A percentile compares a stretch with the other conserved stretches of the same genome.
Evolutionary conservation across 2,329 filamentous ascomycete genomes (phyloP).

Genomic region (Apiospora koreana): DNA sequence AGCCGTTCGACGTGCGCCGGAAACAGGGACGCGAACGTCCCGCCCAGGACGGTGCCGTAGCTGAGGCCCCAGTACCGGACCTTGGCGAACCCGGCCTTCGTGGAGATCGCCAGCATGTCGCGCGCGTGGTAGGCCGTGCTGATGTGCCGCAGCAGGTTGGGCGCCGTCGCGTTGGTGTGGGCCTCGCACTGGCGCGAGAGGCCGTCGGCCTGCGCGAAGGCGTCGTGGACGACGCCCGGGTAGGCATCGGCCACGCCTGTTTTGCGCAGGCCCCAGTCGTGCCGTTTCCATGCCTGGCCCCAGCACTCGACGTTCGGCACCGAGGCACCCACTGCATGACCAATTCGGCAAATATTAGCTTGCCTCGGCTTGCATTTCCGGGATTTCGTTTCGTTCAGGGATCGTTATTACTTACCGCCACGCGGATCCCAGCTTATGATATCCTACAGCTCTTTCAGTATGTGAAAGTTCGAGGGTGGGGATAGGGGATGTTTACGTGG

Average conservation of each 20-base stretch:
- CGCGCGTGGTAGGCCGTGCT: constrained; percentile 46
- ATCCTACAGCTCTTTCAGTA: constrained; percentile 33
- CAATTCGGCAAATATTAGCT: not conserved
- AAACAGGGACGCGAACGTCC: constrained; percentile 52
- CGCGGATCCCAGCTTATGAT: constrained; percentile 54
- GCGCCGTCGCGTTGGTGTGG: constrained; percentile 29
- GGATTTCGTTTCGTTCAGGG: not conserved
- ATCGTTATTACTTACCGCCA: constrained; percentile 29
- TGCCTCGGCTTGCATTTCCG: not conserved
- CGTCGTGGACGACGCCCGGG: constrained; percentile 46
- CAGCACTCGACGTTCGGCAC: constrained; percentile 54
- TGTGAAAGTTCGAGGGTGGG: not conserved
- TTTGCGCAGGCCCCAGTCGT: constrained; percentile 45
- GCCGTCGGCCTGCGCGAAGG: constrained; percentile 43
- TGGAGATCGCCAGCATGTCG: constrained; percentile 49
- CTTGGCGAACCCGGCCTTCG: constrained; percentile 31
- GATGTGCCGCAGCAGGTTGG: constrained; percentile 40
- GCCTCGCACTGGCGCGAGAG: constrained; percentile 42
- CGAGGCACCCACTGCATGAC: constrained; percentile 45
- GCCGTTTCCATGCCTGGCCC: constrained; percentile 41
- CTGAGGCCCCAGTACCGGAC: constrained; percentile 53
- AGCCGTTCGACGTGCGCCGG: constrained; percentile 52
- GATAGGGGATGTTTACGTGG: constrained; percentile 34
- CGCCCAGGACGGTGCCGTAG: constrained; percentile 55
- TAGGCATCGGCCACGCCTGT: constrained; percentile 48